Evolutionary conservation across 1,284 basidiomycete genomes (phyloP), one percentile per base, ranked within the genome.

Genomic region (Trametes sp.): DNA sequence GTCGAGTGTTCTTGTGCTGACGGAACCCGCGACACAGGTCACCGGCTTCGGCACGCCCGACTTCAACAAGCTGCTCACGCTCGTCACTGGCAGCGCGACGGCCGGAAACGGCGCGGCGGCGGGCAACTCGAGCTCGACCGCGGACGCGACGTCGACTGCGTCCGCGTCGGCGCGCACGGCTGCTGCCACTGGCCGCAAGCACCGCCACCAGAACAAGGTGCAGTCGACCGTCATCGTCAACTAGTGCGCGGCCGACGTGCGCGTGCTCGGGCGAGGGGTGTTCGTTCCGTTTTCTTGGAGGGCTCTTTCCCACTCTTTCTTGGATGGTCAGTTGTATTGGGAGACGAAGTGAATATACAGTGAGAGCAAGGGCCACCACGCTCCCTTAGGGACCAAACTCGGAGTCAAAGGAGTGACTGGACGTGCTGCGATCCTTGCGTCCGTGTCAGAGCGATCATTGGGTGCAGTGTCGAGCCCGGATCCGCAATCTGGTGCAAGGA

Each of bases 11-110:
- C 8, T 26, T 46, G 8, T 23, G 23, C 46, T 50, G 36, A 42
- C 21, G 24, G 21, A 54, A 5, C 7, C 23, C 26, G 38, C 26
- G 24, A 28, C 44, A 23, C 42, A 64, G 57, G 70, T 70, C 33
- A 74, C 75, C 26, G 75, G 74, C n/a, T 69, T 76, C 31, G 75
- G 75, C 26, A 76, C 72, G 10, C 75, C 75, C 31, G 67, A 71
- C 59, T 75, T 78, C 55, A 61, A 60, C 16, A 66, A 66, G 63
- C 70, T 68, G 35, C 61, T 65, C 50, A 54, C 66, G 24, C 63
- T 62, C 48, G 66, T 64, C 3, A 67, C 66, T 2, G 66, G 65
- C 44, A 63, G 61, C 35, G 62, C 64, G 16, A 11, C 44, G 16
- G 54, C n/a, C n/a, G 49, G 36, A 16, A 44, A 21, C 50, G 28